Conservation (phyloP, 169 alveolate genomes). For the Theileria sp. region DNA sequence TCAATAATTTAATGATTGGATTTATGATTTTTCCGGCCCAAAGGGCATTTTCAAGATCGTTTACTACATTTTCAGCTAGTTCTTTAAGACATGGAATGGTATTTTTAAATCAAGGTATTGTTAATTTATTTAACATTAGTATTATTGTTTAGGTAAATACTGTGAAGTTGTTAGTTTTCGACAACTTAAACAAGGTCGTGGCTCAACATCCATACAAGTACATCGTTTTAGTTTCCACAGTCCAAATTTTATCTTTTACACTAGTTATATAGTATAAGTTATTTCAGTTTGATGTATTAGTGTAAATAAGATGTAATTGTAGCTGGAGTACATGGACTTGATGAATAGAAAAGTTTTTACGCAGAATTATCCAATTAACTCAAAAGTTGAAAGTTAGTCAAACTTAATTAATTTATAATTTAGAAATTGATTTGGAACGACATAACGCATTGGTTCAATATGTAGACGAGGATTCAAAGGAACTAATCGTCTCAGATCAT, state of each 20-base stretch:
- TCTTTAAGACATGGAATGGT: slow-evolving; percentile 59
- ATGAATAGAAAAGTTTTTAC: slow-evolving; percentile 47
- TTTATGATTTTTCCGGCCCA: not conserved
- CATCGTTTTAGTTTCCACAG: not conserved
- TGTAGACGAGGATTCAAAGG: slow-evolving; percentile 52
- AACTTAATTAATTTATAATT: not conserved
- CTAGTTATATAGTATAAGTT: not conserved
- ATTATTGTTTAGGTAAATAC: slow-evolving; percentile 34
- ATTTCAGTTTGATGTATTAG: too few species aligned
- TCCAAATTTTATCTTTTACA: not conserved
- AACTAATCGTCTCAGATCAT: slow-evolving; percentile 54
- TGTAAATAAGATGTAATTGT: not conserved
- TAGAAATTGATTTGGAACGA: slow-evolving; percentile 47
- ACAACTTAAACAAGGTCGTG: slow-evolving; percentile 64
- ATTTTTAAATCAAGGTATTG: slow-evolving; percentile 50
- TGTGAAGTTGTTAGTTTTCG: slow-evolving; percentile 58
- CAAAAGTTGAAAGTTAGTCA: slow-evolving; percentile 55
- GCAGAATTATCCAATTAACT: slow-evolving; percentile 45
- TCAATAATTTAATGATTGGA: slow-evolving; percentile 5
- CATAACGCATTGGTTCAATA: slow-evolving; percentile 45
- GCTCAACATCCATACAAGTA: slow-evolving; percentile 57
- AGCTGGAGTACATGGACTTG: slow-evolving; percentile 55
- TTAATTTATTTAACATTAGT: not conserved
- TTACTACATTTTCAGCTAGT: slow-evolving; percentile 45
- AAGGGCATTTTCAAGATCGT: slow-evolving; percentile 20